Conservation (phyloP, 2,329 filamentous ascomycete species). For the Sarocladium brachiariae region DNA sequence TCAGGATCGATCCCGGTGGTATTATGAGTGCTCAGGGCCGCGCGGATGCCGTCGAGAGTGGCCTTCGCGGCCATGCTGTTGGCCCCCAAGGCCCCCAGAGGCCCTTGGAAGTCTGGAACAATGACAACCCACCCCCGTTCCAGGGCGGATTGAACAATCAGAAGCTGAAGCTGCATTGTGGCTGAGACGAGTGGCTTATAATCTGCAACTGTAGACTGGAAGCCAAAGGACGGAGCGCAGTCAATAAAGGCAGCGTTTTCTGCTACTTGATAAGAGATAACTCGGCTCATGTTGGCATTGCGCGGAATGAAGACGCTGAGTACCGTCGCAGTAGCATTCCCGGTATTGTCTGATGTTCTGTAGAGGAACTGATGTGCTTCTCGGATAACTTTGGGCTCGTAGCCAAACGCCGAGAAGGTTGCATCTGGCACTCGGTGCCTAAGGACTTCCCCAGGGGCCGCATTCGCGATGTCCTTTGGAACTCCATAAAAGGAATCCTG, state of each 20-base stretch:
- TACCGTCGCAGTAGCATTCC: slow-evolving; percentile 28
- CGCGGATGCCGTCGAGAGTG: slow-evolving; percentile 36
- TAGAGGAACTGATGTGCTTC: slow-evolving; percentile 29
- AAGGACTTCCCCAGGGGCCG: slow-evolving; percentile 17
- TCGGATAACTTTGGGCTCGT: slow-evolving; percentile 14
- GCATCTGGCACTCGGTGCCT: slow-evolving; percentile 15
- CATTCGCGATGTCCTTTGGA: slow-evolving; percentile 13
- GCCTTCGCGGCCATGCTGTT: slow-evolving; percentile 34
- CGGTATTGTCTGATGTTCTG: slow-evolving; percentile 28
- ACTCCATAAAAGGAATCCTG: slow-evolving; percentile 19
- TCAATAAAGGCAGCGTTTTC: slow-evolving; percentile 33
- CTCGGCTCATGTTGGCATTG: slow-evolving; percentile 18
- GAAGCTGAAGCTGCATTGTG: slow-evolving; percentile 16
- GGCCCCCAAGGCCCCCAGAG: slow-evolving; percentile 34
- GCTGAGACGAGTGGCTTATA: slow-evolving; percentile 29
- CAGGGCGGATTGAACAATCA: slow-evolving; percentile 23
- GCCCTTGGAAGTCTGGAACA: slow-evolving; percentile 40
- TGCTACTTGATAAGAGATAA: slow-evolving; percentile 37
- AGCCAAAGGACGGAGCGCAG: slow-evolving; percentile 21
- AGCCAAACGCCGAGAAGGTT: slow-evolving; percentile 16
- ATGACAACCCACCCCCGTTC: slow-evolving; percentile 39
- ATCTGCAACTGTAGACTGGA: slow-evolving; percentile 12
- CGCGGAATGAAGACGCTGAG: slow-evolving; percentile 31
- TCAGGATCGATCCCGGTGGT: slow-evolving; percentile 21
- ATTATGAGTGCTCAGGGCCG: slow-evolving; percentile 23